phyloP scores from a whole-genome alignment of 768 basidiomycete genomes.

The Leucosporidium yakuticum region DNA sequence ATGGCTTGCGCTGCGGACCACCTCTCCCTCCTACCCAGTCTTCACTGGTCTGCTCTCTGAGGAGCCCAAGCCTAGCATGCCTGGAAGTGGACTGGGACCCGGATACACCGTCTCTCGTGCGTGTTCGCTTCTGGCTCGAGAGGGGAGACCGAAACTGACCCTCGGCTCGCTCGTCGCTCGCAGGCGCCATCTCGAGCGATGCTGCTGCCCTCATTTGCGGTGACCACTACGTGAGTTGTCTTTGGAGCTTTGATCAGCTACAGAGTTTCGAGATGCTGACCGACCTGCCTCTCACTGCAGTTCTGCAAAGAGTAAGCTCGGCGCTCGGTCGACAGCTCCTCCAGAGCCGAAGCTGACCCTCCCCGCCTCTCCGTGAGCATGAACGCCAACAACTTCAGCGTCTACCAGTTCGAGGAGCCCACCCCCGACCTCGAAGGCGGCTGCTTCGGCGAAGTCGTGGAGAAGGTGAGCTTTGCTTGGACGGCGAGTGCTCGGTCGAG shows the following conservation, averaged over 20 bases:
- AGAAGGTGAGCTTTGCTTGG: conserved; percentile 17
- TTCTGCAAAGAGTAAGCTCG: conserved; percentile 43
- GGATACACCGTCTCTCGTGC: conserved; percentile 69
- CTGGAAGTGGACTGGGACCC: conserved; percentile 55
- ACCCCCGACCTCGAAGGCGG: conserved; percentile 23
- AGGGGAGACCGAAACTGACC: too few relatives aligned
- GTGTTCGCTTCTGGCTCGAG: too few relatives aligned
- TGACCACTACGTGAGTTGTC: conserved; percentile 54
- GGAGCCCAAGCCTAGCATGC: conserved; percentile 57
- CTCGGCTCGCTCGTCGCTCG: neutral
- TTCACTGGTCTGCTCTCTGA: conserved; percentile 56
- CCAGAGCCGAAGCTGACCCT: conserved; percentile 62
- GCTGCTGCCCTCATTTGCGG: conserved; percentile 42
- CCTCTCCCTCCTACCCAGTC: conserved; percentile 42
- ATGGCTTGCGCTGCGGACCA: too few relatives aligned
- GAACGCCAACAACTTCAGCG: conserved; percentile 63
- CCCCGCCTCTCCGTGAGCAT: conserved; percentile 46
- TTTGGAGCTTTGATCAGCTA: conserved; percentile 62
- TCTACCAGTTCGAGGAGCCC: conserved; percentile 55
- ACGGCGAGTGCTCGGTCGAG: conserved; percentile 16
- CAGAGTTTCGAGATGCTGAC: neutral
- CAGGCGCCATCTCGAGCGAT: conserved; percentile 56
- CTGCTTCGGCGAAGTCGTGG: conserved; percentile 22
- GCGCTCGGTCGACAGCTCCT: conserved; percentile 70
- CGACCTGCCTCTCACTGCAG: neutral